Percentiles rank a stretch among this genome's conserved stretches.
Evolutionary conservation across 2,329 filamentous ascomycete species (phyloP).

Genomic region (Aspergillus pseudonomiae): DNA sequence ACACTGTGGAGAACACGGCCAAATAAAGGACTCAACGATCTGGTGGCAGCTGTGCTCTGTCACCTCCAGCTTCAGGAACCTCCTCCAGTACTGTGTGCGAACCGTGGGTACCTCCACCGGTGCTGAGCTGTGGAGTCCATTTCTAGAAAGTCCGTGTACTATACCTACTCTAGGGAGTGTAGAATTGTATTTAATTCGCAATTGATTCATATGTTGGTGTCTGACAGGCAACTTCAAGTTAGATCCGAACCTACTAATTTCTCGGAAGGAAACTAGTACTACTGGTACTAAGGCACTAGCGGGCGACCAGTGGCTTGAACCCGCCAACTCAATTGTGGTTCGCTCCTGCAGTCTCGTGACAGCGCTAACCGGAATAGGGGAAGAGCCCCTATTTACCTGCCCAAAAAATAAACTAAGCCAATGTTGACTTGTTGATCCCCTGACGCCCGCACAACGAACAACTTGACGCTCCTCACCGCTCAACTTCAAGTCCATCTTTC

Average conservation of each 20-base stretch:
- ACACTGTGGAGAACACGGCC: slow-evolving; percentile 28
- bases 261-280: background rate
- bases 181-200: background rate
- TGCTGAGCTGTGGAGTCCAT: background rate
- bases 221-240: background rate
- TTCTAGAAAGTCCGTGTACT: background rate
- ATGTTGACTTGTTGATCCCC: slow-evolving; percentile 17
- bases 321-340: slow-evolving; percentile 28
- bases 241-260: background rate
- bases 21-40: slow-evolving; percentile 19
- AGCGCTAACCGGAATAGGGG: slow-evolving; percentile 26
- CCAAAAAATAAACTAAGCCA: slow-evolving; percentile 19
- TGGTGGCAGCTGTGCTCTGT: background rate
- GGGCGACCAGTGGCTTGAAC: background rate
- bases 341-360: slow-evolving; percentile 34
- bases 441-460: slow-evolving; percentile 30
- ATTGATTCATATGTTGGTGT: background rate
- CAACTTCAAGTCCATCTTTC: slow-evolving; percentile 19
- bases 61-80: background rate
- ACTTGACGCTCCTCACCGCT: slow-evolving; percentile 27
- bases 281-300: background rate
- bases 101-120: background rate
- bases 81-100: background rate
- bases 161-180: background rate
- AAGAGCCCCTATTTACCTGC: slow-evolving; percentile 26